Base-by-base conservation (phyloP, 768 basidiomycete species). In the Leccinum rimulosum region DNA sequence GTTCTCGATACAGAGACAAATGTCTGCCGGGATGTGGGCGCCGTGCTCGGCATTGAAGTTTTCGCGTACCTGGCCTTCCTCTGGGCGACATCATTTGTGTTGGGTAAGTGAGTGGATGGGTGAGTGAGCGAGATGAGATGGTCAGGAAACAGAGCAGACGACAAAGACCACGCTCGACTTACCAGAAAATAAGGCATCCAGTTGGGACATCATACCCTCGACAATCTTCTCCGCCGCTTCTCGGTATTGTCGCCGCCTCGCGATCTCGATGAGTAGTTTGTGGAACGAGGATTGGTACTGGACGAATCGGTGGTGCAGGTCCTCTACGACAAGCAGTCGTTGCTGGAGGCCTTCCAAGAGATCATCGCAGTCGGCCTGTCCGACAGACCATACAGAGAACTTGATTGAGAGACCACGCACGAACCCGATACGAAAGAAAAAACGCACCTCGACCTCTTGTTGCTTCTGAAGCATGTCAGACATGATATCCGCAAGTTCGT, bases 401-500 rank as follows among this genome's bases (percentile, higher is more conserved):
- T 14, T 27, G 47, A 49, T 49, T 45, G 19, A 45, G 43, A 45
- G n/a, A 45, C n/a, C 43, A 11, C 5, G n/a, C 40, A 48, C 12
- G 25, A 27, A 11, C 25, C 14, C 12, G 15, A 49, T 27, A 45
- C 30, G 5, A 45, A 43, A 15, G 27, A 55, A 51, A 51, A 17
- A 36, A 60, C 74, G 17, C 52, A 89, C 89, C 80, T 93, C 88
- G 6, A 90, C 82, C 6, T 73, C 72, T 55, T 88, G 82, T 68
- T 92, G 89, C 14, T 79, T 82, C 47, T 81, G 78, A 6, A 93
- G 71, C 87, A 93, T 91, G 54, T 87, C 86, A 0, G 78, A 76
- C 86, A 93, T 91, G 54, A 91, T 89, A 19, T 88, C 85, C 2
- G 86, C 91, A 4, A 93, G 79, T 63, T 88, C 85, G 50, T 93